Percentiles rank a stretch among this genome's conserved stretches.
phyloP scores from a whole-genome alignment of 1,139 yeast species.

The Yamadazyma atlantica region DNA sequence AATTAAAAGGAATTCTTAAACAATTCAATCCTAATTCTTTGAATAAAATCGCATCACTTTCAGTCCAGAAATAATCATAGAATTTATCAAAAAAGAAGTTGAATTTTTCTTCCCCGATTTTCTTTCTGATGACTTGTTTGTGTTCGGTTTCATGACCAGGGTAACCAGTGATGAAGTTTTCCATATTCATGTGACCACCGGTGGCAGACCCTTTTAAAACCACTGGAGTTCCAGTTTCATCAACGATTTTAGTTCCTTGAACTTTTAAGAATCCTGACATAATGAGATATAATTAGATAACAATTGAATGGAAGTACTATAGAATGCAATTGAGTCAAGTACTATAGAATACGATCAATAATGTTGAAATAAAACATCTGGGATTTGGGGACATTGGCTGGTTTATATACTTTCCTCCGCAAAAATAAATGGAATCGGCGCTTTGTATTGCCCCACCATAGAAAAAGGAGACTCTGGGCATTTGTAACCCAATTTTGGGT shows the following conservation, averaged over 20 bases:
- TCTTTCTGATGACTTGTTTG: slow-evolving; percentile 30
- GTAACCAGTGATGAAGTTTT: slow-evolving; percentile 50
- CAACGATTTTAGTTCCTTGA: slow-evolving; percentile 41
- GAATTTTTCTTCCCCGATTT: slow-evolving; percentile 42
- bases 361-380: no score
- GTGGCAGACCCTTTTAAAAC: slow-evolving; percentile 42
- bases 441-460: not conserved
- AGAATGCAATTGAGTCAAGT: not conserved
- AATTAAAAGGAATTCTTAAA: slow-evolving; percentile 47
- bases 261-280: slow-evolving; percentile 21
- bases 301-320: not conserved
- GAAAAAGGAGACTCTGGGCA: no score
- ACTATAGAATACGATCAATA: no score
- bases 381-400: no score
- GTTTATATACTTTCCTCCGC: not conserved
- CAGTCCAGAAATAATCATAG: slow-evolving; percentile 50
- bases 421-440: not conserved
- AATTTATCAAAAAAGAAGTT: slow-evolving; percentile 46
- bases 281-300: no score
- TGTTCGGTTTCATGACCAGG: slow-evolving; percentile 51
- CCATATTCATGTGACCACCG: slow-evolving; percentile 51
- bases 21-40: slow-evolving; percentile 41
- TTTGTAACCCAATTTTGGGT: no score
- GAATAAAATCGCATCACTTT: slow-evolving; percentile 41
- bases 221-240: slow-evolving; percentile 29